Evolutionary conservation across 805 yeast species (phyloP), one percentile per base, ranked within the genome.

Genomic region (Blastobotrys mokoenaii): DNA sequence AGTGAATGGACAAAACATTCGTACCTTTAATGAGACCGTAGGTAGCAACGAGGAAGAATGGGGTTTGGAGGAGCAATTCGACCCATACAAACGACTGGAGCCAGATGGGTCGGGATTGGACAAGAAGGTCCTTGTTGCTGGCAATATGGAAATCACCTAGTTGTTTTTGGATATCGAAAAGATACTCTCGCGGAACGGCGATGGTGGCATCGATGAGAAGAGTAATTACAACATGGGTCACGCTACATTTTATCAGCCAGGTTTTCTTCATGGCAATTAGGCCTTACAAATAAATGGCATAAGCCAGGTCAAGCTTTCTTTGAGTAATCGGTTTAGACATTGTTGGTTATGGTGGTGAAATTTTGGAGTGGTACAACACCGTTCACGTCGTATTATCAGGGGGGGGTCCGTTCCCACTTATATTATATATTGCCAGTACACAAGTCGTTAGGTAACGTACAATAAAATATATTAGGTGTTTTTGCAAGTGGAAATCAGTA

Each of bases 51-150:
- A 90, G 85, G 62, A 93, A 93, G 25, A 84, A 68, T 1, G 98
- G 98, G 43, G 84, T 60, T 65, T 90, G 98, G 52, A 83, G 71
- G 2, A 78, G 41, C 35, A 89, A 49, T 62, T 90, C 98, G 46
- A 86, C 59, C 53, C 72, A 62, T 1, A 88, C 94, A 62, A 84
- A 87, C 32, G 73, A 61, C 46, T 72, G 66, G 41, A 90, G 71
- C 97, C 97, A 90, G 2, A 67, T 53, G 1, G 95, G 90, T 12
- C 74, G 69, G 7, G 69, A 63, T 6, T 59, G 59, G 14, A 84
- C 64, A 18, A 90, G 65, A 50, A 84, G 79, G 62, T 90, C 98
- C 43, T 82, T 76, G 66, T 88, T 86, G 14, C 62, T 51, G 2
- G 60, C 33, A 16, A 84, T 64, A 57, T 93, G 96, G 64, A 77